Base-by-base conservation (phyloP, 2,329 filamentous ascomycete genomes). In the Lachnellula suecica region DNA sequence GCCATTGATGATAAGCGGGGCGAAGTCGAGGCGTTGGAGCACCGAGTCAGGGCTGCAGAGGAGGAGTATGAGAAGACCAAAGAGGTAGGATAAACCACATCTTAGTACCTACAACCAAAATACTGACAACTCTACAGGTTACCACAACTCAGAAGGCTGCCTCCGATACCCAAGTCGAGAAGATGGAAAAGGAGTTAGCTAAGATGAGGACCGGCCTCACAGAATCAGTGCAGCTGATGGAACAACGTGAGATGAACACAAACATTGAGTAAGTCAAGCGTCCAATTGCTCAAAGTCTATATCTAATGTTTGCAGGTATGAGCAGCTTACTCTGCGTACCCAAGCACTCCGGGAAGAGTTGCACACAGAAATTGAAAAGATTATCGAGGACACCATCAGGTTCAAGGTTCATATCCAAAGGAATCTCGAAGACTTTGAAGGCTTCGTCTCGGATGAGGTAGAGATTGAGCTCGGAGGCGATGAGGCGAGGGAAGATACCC, bases 361-460 rank as follows among this genome's bases (percentile, higher is more conserved):
- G n/a, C 94, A 99, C 70, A 96, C 91, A 0, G 92, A 97, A 70
- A 90, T 97, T 64, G 94, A 97, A 74, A 87, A 86, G 63, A 96
- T 97, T 83, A 76, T 99, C 54, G 96, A 97, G 73, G 92, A 97
- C 68, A 88, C 97, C 57, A 96, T 97, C 75, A 92, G 95, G 66
- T 97, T 99, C 82, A 99, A 99, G 75, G 89, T 99, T 59, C 92
- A 97, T 66, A 79, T 99, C 47, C 94, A 99, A 71, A 92, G 91
- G 74, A 87, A 85, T 53, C 76, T 99, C 49, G 93, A 97, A 68
- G 90, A 94, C 66, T 97, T 96, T 70, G 94, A 99, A 72, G 85
- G 86, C 51, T 96, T 97, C 67, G 91, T 97, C 6, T 87, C 89
- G 2, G 89, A 96, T 60, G 93, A 97, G 73, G 85, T 97, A n/a